Evolutionary conservation across 1,139 yeast species (phyloP).

Genomic region (Trichomonascaceae sp.): DNA sequence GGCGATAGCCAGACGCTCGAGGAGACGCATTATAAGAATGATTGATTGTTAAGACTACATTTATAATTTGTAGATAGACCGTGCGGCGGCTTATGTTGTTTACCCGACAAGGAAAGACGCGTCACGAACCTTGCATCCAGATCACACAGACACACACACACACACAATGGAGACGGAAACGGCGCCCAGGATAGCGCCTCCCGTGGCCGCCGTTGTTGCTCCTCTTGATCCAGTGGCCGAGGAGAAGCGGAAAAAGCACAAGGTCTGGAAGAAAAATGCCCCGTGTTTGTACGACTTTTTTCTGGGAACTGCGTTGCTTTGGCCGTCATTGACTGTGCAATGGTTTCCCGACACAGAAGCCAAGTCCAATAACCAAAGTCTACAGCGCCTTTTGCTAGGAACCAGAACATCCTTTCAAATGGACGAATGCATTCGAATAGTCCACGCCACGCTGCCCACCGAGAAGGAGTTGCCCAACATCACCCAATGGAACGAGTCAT

Average conservation of each 20-base stretch:
- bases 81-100: too few relatives aligned
- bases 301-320: conserved; percentile 52
- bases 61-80: too few relatives aligned
- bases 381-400: conserved; percentile 47
- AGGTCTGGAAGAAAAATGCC: conserved; percentile 97
- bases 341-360: conserved; percentile 31
- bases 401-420: conserved; percentile 82
- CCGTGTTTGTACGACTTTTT: conserved; percentile 75
- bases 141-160: too few relatives aligned
- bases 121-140: too few relatives aligned
- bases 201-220: too few relatives aligned
- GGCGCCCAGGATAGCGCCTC: too few relatives aligned
- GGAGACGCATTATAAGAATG: conserved; percentile 24
- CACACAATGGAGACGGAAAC: too few relatives aligned
- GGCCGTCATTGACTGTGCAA: conserved; percentile 38
- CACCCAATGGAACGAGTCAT: neutral
- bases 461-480: neutral
- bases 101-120: too few relatives aligned
- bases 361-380: conserved; percentile 10
- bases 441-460: conserved; percentile 45
- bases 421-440: conserved; percentile 63
- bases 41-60: conserved; percentile 7
- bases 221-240: too few relatives aligned
- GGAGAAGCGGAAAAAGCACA: too few relatives aligned
- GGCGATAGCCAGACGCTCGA: conserved; percentile 21